Conservation (phyloP, 768 basidiomycete genomes). For the Leccinum imitatum region DNA sequence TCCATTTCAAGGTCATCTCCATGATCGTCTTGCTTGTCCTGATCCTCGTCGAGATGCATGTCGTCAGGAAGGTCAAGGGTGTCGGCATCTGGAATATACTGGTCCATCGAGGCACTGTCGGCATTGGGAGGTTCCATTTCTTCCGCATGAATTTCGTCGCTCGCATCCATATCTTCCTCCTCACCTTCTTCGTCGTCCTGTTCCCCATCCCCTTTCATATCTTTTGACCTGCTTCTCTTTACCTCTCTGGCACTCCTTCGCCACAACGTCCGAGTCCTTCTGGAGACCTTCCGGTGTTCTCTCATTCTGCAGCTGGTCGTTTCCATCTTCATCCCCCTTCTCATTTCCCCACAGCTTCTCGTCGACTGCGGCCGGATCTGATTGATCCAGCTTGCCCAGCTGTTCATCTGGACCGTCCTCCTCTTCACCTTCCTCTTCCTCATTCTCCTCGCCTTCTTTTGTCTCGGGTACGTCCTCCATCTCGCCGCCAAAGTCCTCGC, state of each 20-base stretch:
- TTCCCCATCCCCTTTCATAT: slow-evolving; percentile 26
- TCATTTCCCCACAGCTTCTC: slow-evolving; percentile 98
- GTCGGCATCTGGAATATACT: slow-evolving; percentile 74
- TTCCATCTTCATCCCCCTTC: slow-evolving; percentile 48
- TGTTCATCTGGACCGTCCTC: slow-evolving; percentile 77
- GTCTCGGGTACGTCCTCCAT: slow-evolving; percentile 77
- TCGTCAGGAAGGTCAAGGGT: slow-evolving; percentile 89
- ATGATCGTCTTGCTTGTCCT: slow-evolving; percentile 29
- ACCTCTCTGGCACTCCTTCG: slow-evolving; percentile 64
- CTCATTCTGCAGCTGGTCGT: slow-evolving; percentile 61
- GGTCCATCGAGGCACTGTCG: slow-evolving; percentile 69
- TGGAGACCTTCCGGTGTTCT: slow-evolving; percentile 47
- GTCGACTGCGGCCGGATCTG: slow-evolving; percentile 83
- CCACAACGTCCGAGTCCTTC: slow-evolving; percentile 66
- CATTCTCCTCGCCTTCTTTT: slow-evolving; percentile 41
- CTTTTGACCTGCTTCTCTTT: slow-evolving; percentile 35
- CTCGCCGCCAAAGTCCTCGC: slow-evolving; percentile 82
- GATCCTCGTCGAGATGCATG: slow-evolving; percentile 55
- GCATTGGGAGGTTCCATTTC: slow-evolving; percentile 46
- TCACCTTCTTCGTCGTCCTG: slow-evolving; percentile 30
- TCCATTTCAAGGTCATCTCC: slow-evolving; percentile 34
- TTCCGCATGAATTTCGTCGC: slow-evolving; percentile 38
- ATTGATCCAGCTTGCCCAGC: slow-evolving; percentile 75
- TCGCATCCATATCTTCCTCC: slow-evolving; percentile 22
- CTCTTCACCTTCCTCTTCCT: slow-evolving; percentile 49